Evolutionary conservation across 169 alveolate genomes (phyloP).

Genomic region (Plasmodium falciparum): DNA sequence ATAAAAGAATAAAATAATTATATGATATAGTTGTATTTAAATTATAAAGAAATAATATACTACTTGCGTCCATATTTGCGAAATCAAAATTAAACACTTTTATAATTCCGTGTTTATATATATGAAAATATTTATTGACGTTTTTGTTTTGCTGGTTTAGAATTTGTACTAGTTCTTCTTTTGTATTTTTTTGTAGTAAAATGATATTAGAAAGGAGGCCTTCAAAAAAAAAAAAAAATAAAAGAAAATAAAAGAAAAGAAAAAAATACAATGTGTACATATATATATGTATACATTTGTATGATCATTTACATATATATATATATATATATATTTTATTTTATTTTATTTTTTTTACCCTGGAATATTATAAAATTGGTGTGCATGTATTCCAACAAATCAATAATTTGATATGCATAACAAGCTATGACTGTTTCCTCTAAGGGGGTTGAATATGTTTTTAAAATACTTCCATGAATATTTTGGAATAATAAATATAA

Average conservation of each 20-base stretch:
- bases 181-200: slow-evolving; percentile 59
- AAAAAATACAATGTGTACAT: neutral
- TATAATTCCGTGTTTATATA: slow-evolving; percentile 66
- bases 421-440: slow-evolving; percentile 67
- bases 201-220: slow-evolving; percentile 51
- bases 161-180: slow-evolving; percentile 52
- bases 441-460: slow-evolving; percentile 42
- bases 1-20: neutral
- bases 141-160: slow-evolving; percentile 44
- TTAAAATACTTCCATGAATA: slow-evolving; percentile 49
- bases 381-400: slow-evolving; percentile 66
- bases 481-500: slow-evolving; percentile 49
- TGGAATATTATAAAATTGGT: slow-evolving; percentile 57
- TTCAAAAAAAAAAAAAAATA: neutral
- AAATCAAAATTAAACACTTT: slow-evolving; percentile 68
- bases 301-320: neutral
- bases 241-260: neutral
- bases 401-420: slow-evolving; percentile 64
- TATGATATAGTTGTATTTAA: neutral
- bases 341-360: slow-evolving; percentile 33
- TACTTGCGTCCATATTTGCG: slow-evolving; percentile 68
- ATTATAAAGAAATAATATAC: neutral
- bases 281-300: neutral
- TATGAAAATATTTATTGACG: slow-evolving; percentile 51
- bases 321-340: neutral